A percentile compares a stretch with the other conserved stretches of the same genome.
Conservation (phyloP, 768 basidiomycete species). For the Paxillus ammoniavirescens region DNA sequence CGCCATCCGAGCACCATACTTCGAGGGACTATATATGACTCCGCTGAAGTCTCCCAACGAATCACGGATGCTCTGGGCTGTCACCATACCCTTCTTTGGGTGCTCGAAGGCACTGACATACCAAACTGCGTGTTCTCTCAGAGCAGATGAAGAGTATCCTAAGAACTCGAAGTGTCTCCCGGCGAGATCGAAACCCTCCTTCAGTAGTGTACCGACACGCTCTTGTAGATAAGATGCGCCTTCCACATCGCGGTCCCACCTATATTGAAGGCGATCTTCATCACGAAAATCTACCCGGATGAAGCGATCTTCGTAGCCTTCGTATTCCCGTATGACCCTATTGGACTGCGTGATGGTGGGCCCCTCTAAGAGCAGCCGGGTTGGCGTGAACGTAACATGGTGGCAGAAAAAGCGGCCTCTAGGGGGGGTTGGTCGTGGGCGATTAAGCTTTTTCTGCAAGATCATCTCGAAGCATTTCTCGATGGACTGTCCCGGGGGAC, state of each 20-base stretch:
- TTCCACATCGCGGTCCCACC: slow-evolving; percentile 69
- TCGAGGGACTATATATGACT: slow-evolving; percentile 62
- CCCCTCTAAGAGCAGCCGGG: slow-evolving; percentile 70
- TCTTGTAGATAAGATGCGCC: slow-evolving; percentile 51
- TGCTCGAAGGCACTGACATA: slow-evolving; percentile 66
- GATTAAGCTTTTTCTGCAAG: slow-evolving; percentile 13
- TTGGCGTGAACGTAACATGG: slow-evolving; percentile 77
- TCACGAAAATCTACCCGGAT: slow-evolving; percentile 84
- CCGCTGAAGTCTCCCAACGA: slow-evolving; percentile 68
- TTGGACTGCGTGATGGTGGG: slow-evolving; percentile 78
- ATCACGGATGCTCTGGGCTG: slow-evolving; percentile 56
- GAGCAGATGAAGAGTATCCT: slow-evolving; percentile 76
- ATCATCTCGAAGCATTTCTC: slow-evolving; percentile 46
- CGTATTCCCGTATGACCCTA: slow-evolving; percentile 69
- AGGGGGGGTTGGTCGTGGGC: slow-evolving; percentile 23
- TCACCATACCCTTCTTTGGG: slow-evolving; percentile 42
- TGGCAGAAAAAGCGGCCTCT: slow-evolving; percentile 59
- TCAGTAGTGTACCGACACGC: slow-evolving; percentile 58
- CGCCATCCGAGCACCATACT: slow-evolving; percentile 78
- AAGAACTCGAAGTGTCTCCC: slow-evolving; percentile 77
- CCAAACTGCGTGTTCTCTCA: slow-evolving; percentile 83
- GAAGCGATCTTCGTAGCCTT: slow-evolving; percentile 62
- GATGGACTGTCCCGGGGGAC: slow-evolving; percentile 42
- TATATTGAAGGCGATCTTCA: slow-evolving; percentile 73
- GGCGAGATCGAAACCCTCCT: slow-evolving; percentile 65